phyloP scores from a whole-genome alignment of 1,139 yeast genomes.

The Hemisphaericaspora subhashii region DNA sequence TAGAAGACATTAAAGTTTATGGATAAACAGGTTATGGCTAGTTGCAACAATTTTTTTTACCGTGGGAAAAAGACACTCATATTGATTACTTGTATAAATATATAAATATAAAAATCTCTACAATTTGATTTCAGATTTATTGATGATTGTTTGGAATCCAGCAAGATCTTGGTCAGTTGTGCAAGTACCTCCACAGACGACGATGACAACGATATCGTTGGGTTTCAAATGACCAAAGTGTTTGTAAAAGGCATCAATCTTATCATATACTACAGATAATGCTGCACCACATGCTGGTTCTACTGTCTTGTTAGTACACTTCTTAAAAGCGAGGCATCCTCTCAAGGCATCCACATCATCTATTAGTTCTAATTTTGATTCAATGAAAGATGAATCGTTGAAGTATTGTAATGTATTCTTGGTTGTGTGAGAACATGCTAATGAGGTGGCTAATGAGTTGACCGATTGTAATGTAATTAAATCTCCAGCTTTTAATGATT shows the following conservation, averaged over 20 bases:
- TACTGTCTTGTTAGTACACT: slow-evolving; percentile 49
- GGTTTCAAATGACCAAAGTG: slow-evolving; percentile 30
- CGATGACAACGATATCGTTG: slow-evolving; percentile 54
- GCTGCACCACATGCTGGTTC: slow-evolving; percentile 84
- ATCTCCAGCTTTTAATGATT: slow-evolving; percentile 47
- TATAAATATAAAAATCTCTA: slow-evolving; percentile 6
- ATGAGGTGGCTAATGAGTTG: slow-evolving; percentile 57
- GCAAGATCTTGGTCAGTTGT: slow-evolving; percentile 25
- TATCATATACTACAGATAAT: slow-evolving; percentile 49
- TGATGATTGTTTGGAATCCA: slow-evolving; percentile 12
- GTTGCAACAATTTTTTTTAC: too few relatives aligned
- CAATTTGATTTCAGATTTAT: slow-evolving; percentile 15
- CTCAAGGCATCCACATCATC: slow-evolving; percentile 55
- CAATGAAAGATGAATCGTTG: slow-evolving; percentile 27
- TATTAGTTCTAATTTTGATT: slow-evolving; percentile 46
- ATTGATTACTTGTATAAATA: not conserved
- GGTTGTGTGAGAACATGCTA: slow-evolving; percentile 61
- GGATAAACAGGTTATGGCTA: too few relatives aligned
- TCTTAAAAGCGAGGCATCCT: slow-evolving; percentile 51
- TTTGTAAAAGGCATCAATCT: slow-evolving; percentile 30
- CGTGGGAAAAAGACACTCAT: too few relatives aligned
- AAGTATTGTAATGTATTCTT: slow-evolving; percentile 42
- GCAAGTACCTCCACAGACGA: slow-evolving; percentile 68
- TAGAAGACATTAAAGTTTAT: too few relatives aligned
- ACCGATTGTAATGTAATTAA: slow-evolving; percentile 46